These are phyloP conservation scores for Taphrina confusa DNA, from an alignment of 1,139 yeast species.

Conservation along the genomic window DNA sequence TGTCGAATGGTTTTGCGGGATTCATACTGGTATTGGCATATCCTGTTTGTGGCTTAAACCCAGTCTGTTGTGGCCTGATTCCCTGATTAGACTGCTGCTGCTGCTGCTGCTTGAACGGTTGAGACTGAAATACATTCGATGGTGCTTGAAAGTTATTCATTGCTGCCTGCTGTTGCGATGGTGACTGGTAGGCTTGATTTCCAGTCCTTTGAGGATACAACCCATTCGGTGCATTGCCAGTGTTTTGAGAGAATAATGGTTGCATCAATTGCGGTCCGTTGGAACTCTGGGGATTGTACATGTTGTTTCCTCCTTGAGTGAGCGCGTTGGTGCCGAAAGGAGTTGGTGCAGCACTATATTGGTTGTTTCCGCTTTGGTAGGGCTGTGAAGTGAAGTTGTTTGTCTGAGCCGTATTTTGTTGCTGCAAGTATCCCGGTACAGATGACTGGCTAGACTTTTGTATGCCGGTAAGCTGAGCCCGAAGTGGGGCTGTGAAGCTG, in stretches of 20 bases:
- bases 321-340: background rate
- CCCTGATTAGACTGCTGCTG: conserved; percentile 17
- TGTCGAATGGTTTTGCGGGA: conserved; percentile 29
- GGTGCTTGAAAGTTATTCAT: background rate
- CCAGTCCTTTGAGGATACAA: conserved; percentile 16
- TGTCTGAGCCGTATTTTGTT: background rate
- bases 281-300: background rate
- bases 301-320: background rate
- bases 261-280: background rate
- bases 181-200: background rate
- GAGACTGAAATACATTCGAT: background rate
- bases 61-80: conserved; percentile 30
- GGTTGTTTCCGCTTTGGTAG: background rate
- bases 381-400: background rate
- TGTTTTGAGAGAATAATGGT: conserved; percentile 10
- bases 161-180: background rate
- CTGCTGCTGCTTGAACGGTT: background rate
- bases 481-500: conserved; percentile 12
- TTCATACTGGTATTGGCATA: conserved; percentile 9
- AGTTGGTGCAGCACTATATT: background rate
- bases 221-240: conserved; percentile 2
- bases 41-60: conserved; percentile 24
- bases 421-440: conserved; percentile 5
- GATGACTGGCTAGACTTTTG: conserved; percentile 2
- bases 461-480: conserved; percentile 28